Conservation (phyloP, 2,329 filamentous ascomycete species). For the Arthrobotrys conoides region DNA sequence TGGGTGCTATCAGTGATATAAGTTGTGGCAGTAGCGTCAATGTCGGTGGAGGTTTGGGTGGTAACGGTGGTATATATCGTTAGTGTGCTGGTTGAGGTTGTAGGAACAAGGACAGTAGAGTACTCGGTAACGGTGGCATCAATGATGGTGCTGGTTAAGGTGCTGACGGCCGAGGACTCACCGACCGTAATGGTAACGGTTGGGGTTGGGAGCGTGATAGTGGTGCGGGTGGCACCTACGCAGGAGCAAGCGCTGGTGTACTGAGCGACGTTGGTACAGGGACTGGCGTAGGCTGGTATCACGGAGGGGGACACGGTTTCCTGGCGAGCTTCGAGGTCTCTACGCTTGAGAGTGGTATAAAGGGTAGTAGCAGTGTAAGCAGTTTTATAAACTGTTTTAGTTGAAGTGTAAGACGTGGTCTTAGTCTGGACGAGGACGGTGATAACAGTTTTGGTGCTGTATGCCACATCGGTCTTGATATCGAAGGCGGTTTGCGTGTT, state of each 20-base stretch:
- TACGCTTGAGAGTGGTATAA: neutral
- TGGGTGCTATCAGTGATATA: slow-evolving; percentile 22
- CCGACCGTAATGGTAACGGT: slow-evolving; percentile 5
- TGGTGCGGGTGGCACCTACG: slow-evolving; percentile 1
- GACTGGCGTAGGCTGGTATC: slow-evolving; percentile 25
- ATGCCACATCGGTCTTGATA: neutral
- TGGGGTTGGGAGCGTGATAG: slow-evolving; percentile 14
- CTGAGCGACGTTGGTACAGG: neutral
- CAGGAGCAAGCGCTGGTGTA: slow-evolving; percentile 32
- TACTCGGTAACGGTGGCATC: slow-evolving; percentile 15
- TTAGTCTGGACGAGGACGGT: neutral
- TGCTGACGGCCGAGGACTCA: slow-evolving; percentile 16
- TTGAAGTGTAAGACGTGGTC: neutral
- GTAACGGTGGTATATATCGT: slow-evolving; percentile 25
- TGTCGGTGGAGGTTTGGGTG: slow-evolving; percentile 23
- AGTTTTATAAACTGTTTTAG: neutral
- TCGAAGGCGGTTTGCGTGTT: neutral
- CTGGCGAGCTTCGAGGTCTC: neutral
- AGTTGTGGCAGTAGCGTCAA: slow-evolving; percentile 17
- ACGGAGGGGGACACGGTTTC: neutral
- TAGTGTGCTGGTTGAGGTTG: slow-evolving; percentile 14
- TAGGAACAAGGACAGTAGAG: neutral
- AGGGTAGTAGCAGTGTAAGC: neutral
- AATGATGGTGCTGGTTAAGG: slow-evolving; percentile 7
- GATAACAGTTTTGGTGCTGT: slow-evolving; percentile 12